phyloP scores from a whole-genome alignment of 345 rosid species.

The Rhodomyrtus tomentosa region DNA sequence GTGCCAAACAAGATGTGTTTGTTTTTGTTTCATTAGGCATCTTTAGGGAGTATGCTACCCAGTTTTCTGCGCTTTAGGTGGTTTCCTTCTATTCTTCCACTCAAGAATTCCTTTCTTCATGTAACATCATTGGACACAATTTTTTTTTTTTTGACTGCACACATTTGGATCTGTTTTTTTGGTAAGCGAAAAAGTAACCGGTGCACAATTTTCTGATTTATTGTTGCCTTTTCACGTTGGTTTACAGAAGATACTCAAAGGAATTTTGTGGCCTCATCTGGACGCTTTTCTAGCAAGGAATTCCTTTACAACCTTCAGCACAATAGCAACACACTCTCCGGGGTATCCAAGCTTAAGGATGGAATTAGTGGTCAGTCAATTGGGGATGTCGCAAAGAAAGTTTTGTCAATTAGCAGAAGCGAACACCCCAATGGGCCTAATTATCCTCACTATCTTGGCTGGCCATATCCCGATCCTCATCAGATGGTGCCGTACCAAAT shows the following conservation, averaged over 20 bases:
- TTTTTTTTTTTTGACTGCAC: neutral
- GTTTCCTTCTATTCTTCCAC: neutral
- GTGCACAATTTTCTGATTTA: neutral
- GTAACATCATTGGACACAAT: neutral
- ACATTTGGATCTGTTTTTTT: neutral
- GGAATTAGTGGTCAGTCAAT: constrained; percentile 12
- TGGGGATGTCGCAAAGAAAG: constrained; percentile 22
- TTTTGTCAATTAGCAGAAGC: constrained; percentile 13
- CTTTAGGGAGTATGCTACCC: neutral
- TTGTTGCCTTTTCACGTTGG: neutral
- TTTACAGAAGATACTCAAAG: constrained; percentile 31
- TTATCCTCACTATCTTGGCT: constrained; percentile 23
- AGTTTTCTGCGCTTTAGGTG: neutral
- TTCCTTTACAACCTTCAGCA: constrained; percentile 18
- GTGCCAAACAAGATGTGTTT: neutral
- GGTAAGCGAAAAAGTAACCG: neutral
- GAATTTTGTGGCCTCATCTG: constrained; percentile 40
- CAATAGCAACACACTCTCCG: constrained; percentile 27
- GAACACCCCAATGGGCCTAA: constrained; percentile 26
- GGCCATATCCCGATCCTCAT: constrained; percentile 31
- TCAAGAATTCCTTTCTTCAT: neutral
- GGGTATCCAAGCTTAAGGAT: constrained; percentile 25
- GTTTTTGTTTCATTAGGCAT: neutral
- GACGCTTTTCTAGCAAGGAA: constrained; percentile 35
- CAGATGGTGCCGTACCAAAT: constrained; percentile 25